Evolutionary conservation across 2,329 filamentous ascomycete genomes (phyloP).

Genomic region (Beauveria rudraprayagi): DNA sequence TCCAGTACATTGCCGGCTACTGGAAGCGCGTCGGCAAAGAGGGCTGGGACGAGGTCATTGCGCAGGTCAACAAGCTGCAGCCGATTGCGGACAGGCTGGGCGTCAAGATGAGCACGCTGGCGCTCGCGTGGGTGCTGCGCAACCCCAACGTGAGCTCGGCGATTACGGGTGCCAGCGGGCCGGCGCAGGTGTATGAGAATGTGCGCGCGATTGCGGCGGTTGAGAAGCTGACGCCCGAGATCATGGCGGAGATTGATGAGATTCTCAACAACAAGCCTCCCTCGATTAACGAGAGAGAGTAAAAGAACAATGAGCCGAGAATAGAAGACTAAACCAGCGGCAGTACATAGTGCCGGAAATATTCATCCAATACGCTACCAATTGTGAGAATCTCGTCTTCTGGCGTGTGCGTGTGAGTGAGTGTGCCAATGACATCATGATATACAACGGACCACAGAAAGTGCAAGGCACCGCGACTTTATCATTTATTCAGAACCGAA

Average conservation of each 20-base stretch:
- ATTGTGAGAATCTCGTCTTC: no score
- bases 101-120: slow-evolving; percentile 47
- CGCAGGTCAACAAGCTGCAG: slow-evolving; percentile 51
- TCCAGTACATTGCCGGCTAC: slow-evolving; percentile 47
- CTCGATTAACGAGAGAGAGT: slow-evolving; percentile 28
- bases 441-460: no score
- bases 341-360: no score
- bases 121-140: slow-evolving; percentile 54
- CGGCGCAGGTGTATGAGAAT: slow-evolving; percentile 54
- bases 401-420: no score
- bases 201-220: slow-evolving; percentile 43
- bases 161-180: slow-evolving; percentile 51
- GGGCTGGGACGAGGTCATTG: slow-evolving; percentile 46
- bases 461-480: no score
- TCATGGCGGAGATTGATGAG: slow-evolving; percentile 51
- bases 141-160: slow-evolving; percentile 55
- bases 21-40: slow-evolving; percentile 44
- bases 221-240: slow-evolving; percentile 49
- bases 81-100: slow-evolving; percentile 58
- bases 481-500: no score
- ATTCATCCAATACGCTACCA: no score
- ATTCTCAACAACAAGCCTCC: slow-evolving; percentile 52
- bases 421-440: no score
- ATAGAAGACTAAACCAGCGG: no score
- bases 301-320: neutral